Evolutionary conservation across 139 green algal genomes (phyloP).

Genomic region (Haematococcus sp.): DNA sequence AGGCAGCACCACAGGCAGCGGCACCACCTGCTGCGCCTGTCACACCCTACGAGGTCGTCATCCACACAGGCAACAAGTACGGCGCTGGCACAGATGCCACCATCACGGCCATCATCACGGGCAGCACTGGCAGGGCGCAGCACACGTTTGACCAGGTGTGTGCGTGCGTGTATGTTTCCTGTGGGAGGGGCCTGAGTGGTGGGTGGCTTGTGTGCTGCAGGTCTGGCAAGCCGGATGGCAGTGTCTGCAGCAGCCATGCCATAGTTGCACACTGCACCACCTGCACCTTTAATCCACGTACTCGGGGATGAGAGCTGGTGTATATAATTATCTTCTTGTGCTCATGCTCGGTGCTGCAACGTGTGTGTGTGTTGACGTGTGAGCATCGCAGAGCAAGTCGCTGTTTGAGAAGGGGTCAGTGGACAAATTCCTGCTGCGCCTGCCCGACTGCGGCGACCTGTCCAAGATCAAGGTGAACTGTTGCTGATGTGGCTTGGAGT

Average conservation of each 20-base stretch:
- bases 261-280: too few relatives aligned
- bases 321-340: too few relatives aligned
- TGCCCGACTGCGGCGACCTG: constrained; percentile 38
- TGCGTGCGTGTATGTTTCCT: not conserved
- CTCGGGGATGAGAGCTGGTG: too few relatives aligned
- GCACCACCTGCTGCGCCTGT: not conserved
- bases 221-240: not conserved
- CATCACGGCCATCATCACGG: constrained; percentile 1
- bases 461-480: constrained; percentile 10
- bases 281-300: too few relatives aligned
- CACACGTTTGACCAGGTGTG: constrained; percentile 28
- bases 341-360: too few relatives aligned
- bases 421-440: constrained; percentile 34
- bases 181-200: not conserved
- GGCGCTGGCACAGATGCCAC: constrained; percentile 50
- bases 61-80: constrained; percentile 39
- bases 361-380: not conserved
- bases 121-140: constrained; percentile 1
- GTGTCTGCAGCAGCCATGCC: not conserved
- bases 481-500: too few relatives aligned
- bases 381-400: constrained; percentile 11
- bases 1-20: not conserved
- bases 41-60: constrained; percentile 23
- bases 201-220: not conserved
- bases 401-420: constrained; percentile 39